Evolutionary conservation across 805 yeast genomes (phyloP), one percentile per base, ranked within the genome.

Genomic region (Saturnispora saitoi): DNA sequence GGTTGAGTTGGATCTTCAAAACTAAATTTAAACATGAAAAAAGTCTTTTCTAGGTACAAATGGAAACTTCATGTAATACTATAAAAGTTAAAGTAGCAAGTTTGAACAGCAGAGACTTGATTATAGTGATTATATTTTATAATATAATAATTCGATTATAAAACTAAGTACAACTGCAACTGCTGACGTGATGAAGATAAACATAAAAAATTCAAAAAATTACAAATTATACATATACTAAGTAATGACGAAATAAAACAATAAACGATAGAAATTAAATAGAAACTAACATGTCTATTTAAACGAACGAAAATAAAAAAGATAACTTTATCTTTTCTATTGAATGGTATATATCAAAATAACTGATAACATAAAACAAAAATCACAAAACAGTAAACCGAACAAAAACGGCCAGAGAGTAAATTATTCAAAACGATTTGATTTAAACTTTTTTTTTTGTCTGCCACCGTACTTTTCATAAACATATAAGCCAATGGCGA

Each of bases 391-490:
- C 9, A 14, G 29, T 37, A 32, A 17, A 15, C 37, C 26, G 22
- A 20, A 37, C 41, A 20, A 14, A 17, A 17, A n/a, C n/a, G n/a
- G n/a, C n/a, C n/a, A n/a, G n/a, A n/a, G n/a, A n/a, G 4, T 7
- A n/a, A 36, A 24, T 19, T 26, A 46, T 32, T 40, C 48, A 17
- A 45, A 31, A 30, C 48, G 22, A 63, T 49, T 41, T 17, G 15
- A 51, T 47, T 12, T 58, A 30, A 32, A 48, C 59, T 14, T 32
- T 39, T 6, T 53, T 39, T 45, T 65, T 64, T n/a, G 51, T 26
- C 44, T 39, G 9, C 49, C 49, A 2, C 76, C 73, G 81, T 81
- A 80, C 58, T 75, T 71, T 59, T 82, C 86, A 59, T 82, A 82
- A 47, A 78, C 63, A 57, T 77, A 81, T 37, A 82, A 60, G 0